Base-by-base conservation (phyloP, 768 basidiomycete genomes). In the Cyclocybe cylindracea region DNA sequence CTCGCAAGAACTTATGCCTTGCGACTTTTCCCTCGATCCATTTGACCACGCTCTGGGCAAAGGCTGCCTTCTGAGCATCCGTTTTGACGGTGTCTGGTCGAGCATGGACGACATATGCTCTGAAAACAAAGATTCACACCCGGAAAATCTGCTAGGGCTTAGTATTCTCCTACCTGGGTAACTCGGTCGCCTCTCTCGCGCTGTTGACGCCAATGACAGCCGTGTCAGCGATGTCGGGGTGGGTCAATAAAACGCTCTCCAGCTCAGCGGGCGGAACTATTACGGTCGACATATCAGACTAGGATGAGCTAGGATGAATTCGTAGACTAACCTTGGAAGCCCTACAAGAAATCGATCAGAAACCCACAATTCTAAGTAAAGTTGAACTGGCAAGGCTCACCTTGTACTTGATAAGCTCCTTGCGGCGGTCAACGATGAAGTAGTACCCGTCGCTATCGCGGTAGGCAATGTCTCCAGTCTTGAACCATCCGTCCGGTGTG, bases 241-340 rank as follows among this genome's bases (percentile, higher is more conserved):
- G 88, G 4, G 81, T 80, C 11, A 94, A 69, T 0, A 94, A 77
- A 0, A 91, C 71, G 29, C 82, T 80, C 61, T 95, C 93, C 4
- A 95, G 78, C 59, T 94, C 92, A 1, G 93, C 92, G 0, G 92
- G 92, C 6, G 93, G 84, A 13, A 94, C 92, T 90, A 58, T 37
- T 53, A 45, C 35, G 37, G 19, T 14, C 16, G 19, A 14, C n/a
- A 24, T 13, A 39, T 48, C 10, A 31, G 11, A 13, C 19, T 18
- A 10, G 19, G 41, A 6, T 13, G 8, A 31, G 14, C 11, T 29
- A 10, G 9, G 32, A 11, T 10, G 14, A 29, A 19, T 31, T 19
- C 16, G 9, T 13, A 19, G 39, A 48, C 71, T 38, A 63, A 82
- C 87, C 87, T 80, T 90, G 89, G 72, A 86, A 89, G 14, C 88